A percentile compares a stretch with the other conserved stretches of the same genome.
These are phyloP conservation scores for Aspergillus intermedius DNA, from an alignment of 2,329 filamentous ascomycete genomes.

Conservation along the genomic window DNA sequence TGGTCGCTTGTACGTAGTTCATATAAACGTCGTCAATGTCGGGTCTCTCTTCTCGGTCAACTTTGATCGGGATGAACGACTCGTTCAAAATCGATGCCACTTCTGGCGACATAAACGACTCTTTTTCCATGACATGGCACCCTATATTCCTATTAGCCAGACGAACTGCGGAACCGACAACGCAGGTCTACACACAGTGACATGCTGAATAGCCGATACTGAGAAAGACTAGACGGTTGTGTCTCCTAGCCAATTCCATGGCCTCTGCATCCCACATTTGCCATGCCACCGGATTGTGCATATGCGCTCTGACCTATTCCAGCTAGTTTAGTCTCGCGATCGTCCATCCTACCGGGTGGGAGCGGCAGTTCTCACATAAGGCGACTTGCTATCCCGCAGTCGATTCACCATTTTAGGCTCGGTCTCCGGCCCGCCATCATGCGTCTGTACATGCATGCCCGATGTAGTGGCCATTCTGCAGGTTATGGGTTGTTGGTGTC, in stretches of 20 bases:
- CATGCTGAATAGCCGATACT: slow-evolving; percentile 94
- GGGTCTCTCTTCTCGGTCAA: slow-evolving; percentile 89
- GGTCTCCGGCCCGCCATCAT: slow-evolving; percentile 16
- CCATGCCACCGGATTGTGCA: slow-evolving; percentile 81
- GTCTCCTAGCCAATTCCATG: slow-evolving; percentile 65
- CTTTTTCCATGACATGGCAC: slow-evolving; percentile 85
- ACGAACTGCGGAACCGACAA: not conserved
- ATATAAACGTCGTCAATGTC: slow-evolving; percentile 96
- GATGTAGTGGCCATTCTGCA: slow-evolving; percentile 22
- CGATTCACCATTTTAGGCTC: slow-evolving; percentile 46
- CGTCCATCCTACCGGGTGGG: not conserved
- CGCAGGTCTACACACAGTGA: slow-evolving; percentile 61
- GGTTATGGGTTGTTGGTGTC: slow-evolving; percentile 8
- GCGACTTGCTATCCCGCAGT: slow-evolving; percentile 56
- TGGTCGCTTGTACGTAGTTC: slow-evolving; percentile 95
- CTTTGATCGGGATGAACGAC: slow-evolving; percentile 81
- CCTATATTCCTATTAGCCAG: slow-evolving; percentile 42
- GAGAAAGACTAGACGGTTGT: slow-evolving; percentile 85
- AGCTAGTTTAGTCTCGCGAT: slow-evolving; percentile 10
- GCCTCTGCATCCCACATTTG: slow-evolving; percentile 78
- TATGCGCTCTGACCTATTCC: slow-evolving; percentile 60
- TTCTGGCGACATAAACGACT: slow-evolving; percentile 79
- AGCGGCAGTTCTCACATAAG: slow-evolving; percentile 50
- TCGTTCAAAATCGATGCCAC: slow-evolving; percentile 78
- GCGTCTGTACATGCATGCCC: slow-evolving; percentile 22